Evolutionary conservation across 371 early-diverging fungal species (phyloP).

Genomic region (Mortierella sp.): DNA sequence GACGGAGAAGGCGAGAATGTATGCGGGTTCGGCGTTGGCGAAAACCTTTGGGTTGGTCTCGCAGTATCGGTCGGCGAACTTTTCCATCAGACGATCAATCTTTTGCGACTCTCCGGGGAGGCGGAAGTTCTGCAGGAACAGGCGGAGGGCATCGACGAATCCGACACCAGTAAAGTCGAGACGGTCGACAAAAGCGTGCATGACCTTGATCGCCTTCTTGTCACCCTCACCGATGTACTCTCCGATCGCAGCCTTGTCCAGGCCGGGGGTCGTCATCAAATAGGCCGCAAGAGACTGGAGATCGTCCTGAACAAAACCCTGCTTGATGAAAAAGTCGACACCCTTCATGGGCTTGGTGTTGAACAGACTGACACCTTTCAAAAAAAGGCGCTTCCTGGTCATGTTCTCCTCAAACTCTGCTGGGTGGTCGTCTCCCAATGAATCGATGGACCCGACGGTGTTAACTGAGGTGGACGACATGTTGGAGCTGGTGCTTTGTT

Average conservation of each 20-base stretch:
- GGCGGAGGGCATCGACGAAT: constrained; percentile 80
- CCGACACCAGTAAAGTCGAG: constrained; percentile 77
- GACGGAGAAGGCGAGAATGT: constrained; percentile 84
- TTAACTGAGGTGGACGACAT: constrained; percentile 49
- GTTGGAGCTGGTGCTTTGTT: constrained; percentile 54
- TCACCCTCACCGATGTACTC: constrained; percentile 87
- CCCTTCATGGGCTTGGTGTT: constrained; percentile 84
- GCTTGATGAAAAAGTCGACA: constrained; percentile 73
- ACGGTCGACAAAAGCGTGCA: constrained; percentile 84
- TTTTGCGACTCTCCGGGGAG: constrained; percentile 90
- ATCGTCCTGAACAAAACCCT: constrained; percentile 69
- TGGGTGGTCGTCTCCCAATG: constrained; percentile 72
- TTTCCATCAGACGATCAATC: constrained; percentile 88
- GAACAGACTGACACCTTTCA: constrained; percentile 76
- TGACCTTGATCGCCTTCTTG: constrained; percentile 76
- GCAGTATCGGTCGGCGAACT: constrained; percentile 84
- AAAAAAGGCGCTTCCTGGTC: constrained; percentile 73
- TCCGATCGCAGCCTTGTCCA: constrained; percentile 81
- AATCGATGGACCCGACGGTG: constrained; percentile 49
- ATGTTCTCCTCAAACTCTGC: constrained; percentile 75
- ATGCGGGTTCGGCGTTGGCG: constrained; percentile 79
- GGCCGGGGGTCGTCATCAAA: constrained; percentile 71
- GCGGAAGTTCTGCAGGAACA: constrained; percentile 82
- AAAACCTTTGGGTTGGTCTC: constrained; percentile 74
- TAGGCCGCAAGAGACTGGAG: constrained; percentile 73